Evolutionary conservation across 148 eudicot genomes (phyloP).

Genomic region (Linanthus parryae): DNA sequence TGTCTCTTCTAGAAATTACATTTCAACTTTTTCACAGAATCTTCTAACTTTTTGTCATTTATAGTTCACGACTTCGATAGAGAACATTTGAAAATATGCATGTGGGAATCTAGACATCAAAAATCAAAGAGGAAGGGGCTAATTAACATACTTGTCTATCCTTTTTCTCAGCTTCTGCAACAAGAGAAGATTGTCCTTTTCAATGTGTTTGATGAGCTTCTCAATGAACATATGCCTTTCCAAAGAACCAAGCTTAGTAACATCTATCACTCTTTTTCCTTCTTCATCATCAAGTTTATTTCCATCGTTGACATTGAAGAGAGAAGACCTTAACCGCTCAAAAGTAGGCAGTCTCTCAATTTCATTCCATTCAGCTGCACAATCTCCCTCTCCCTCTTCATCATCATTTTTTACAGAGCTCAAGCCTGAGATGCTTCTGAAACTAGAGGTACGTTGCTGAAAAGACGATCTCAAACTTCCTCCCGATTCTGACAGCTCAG

Average conservation of each 20-base stretch:
- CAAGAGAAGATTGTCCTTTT: constrained; percentile 66
- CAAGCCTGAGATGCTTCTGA: constrained; percentile 24
- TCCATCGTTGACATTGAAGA: constrained; percentile 39
- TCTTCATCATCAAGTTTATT: constrained; percentile 20
- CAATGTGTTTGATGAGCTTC: constrained; percentile 69
- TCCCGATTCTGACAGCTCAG: constrained; percentile 33
- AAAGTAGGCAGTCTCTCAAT: constrained; percentile 68
- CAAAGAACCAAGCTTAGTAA: constrained; percentile 53
- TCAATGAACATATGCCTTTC: constrained; percentile 67
- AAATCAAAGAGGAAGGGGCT: not conserved
- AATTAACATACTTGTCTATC: constrained; percentile 54
- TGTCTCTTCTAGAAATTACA: too few species aligned
- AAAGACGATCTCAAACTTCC: constrained; percentile 42
- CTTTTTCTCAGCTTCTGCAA: constrained; percentile 63
- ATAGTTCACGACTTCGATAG: too few species aligned
- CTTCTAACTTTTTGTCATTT: too few species aligned
- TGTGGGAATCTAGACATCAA: too few species aligned
- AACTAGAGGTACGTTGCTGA: constrained; percentile 28
- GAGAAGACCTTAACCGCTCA: constrained; percentile 53
- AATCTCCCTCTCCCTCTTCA: constrained; percentile 39
- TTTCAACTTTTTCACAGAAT: too few species aligned
- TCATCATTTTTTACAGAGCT: too few species aligned
- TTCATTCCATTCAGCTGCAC: constrained; percentile 40
- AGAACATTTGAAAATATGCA: too few species aligned
- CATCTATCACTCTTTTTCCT: constrained; percentile 55